Evolutionary conservation across 2,329 filamentous ascomycete genomes (phyloP).

Genomic region (Ophiocordyceps unilateralis): DNA sequence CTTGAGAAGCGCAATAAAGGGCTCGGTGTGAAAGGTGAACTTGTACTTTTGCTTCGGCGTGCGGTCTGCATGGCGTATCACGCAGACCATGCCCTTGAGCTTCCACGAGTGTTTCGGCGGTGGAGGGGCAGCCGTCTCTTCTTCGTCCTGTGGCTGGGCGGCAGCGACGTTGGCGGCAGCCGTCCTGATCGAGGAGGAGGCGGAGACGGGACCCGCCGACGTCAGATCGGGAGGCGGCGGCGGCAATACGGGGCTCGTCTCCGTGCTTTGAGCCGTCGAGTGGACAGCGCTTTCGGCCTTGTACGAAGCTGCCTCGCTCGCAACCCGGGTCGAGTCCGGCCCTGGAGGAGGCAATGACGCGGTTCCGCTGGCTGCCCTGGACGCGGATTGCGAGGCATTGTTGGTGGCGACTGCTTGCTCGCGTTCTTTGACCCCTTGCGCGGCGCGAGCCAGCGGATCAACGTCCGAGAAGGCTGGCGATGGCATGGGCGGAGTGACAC

Average conservation of each 20-base stretch:
- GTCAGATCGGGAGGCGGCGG: constrained; percentile 15
- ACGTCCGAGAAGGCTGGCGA: constrained; percentile 28
- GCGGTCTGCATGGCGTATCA: constrained; percentile 89
- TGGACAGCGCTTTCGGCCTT: constrained; percentile 13
- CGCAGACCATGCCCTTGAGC: constrained; percentile 90
- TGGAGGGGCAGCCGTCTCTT: constrained; percentile 39
- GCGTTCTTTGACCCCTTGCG: constrained; percentile 20
- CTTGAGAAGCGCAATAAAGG: constrained; percentile 86
- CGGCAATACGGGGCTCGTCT: constrained; percentile 17
- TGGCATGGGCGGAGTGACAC: constrained; percentile 39
- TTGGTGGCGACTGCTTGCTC: constrained; percentile 10
- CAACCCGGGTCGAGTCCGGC: constrained; percentile 7
- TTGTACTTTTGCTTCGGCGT: constrained; percentile 99
- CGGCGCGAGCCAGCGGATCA: constrained; percentile 20
- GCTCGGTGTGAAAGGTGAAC: constrained; percentile 93
- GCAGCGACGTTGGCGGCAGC: constrained; percentile 10
- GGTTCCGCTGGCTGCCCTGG: constrained; percentile 12
- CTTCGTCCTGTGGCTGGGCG: constrained; percentile 8
- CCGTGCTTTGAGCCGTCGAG: constrained; percentile 18
- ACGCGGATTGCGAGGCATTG: constrained; percentile 5
- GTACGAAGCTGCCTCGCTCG: constrained; percentile 14
- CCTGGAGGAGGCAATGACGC: constrained; percentile 6
- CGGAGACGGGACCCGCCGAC: constrained; percentile 13
- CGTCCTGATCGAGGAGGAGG: constrained; percentile 19
- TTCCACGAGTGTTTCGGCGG: constrained; percentile 91